Conservation (phyloP, 805 yeast genomes). For the Pichia paraexigua region DNA sequence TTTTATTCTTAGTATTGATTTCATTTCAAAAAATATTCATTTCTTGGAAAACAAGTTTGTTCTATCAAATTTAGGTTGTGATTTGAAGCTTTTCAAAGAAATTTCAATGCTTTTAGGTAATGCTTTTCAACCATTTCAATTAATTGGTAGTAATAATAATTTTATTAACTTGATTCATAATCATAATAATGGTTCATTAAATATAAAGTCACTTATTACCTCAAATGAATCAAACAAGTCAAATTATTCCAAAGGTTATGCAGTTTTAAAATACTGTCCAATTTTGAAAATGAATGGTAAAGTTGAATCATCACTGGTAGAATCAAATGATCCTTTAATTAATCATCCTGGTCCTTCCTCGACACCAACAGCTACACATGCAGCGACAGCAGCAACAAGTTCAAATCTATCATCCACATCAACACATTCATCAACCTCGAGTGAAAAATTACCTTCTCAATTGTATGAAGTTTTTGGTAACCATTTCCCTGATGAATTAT, state of each 20-base stretch:
- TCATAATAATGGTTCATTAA: not conserved
- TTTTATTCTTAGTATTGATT: constrained; percentile 66
- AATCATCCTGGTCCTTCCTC: constrained; percentile 13
- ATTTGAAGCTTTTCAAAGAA: constrained; percentile 65
- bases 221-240: constrained; percentile 23
- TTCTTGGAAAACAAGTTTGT: constrained; percentile 54
- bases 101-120: constrained; percentile 74
- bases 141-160: constrained; percentile 28
- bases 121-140: constrained; percentile 57
- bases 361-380: not conserved
- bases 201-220: not conserved
- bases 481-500: constrained; percentile 78
- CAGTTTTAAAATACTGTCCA: constrained; percentile 66
- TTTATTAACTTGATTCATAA: not conserved
- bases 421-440: not conserved
- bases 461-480: constrained; percentile 76
- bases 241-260: constrained; percentile 55
- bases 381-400: too few relatives aligned
- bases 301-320: constrained; percentile 44
- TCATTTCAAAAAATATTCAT: constrained; percentile 55
- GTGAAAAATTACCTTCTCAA: constrained; percentile 57
- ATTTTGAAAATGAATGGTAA: constrained; percentile 61
- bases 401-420: not conserved
- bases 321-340: constrained; percentile 17
- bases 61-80: constrained; percentile 50